phyloP scores from a whole-genome alignment of 1,284 basidiomycete species.

The Sphagnurus paluster region DNA sequence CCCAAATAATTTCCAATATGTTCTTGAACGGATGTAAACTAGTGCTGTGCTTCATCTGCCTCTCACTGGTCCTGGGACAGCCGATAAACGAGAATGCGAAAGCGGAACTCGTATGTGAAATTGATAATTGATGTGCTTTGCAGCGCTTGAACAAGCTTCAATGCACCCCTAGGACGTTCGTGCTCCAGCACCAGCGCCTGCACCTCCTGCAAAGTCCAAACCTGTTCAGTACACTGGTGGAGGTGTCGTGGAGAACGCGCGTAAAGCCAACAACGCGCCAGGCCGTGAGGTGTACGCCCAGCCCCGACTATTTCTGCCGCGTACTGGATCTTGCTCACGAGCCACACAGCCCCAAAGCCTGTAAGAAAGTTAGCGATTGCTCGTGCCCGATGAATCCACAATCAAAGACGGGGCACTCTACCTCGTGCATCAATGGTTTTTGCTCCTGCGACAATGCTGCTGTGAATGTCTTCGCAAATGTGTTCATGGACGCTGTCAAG shows the following conservation, averaged over 20 bases:
- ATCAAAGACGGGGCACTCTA: constrained; percentile 3
- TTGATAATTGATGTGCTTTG: too few species aligned
- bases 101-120: too few species aligned
- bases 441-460: constrained; percentile 10
- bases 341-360: not conserved
- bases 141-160: too few species aligned
- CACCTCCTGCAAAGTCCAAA: not conserved
- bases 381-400: constrained; percentile 1
- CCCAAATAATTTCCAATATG: too few species aligned
- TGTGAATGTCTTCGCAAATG: constrained; percentile 1
- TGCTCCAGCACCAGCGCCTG: not conserved
- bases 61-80: too few species aligned
- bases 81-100: too few species aligned
- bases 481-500: constrained; percentile 4
- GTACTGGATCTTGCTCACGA: too few species aligned
- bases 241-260: constrained; percentile 1
- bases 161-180: not conserved
- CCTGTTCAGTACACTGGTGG: not conserved
- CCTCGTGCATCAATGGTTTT: constrained; percentile 11
- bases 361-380: constrained; percentile 8
- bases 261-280: constrained; percentile 9
- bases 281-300: constrained; percentile 2
- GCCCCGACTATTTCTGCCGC: not conserved
- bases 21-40: too few species aligned
- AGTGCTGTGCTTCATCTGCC: too few species aligned